phyloP scores from a whole-genome alignment of 352 stramenopile species.

The Phytophthora cajani region DNA sequence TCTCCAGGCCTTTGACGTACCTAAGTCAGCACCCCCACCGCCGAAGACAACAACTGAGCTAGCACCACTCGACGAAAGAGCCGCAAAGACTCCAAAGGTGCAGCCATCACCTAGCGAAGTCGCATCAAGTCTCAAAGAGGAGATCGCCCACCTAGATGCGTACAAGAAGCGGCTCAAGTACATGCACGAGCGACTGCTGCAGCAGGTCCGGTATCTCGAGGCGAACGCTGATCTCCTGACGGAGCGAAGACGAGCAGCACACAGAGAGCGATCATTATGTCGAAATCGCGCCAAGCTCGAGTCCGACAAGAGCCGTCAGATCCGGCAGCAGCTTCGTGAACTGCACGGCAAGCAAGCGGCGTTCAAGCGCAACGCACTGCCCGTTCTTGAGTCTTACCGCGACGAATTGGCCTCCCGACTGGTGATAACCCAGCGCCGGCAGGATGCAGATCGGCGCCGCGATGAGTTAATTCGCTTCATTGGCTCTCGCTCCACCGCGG shows the following conservation, averaged over 20 bases:
- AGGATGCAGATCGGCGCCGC: constrained; percentile 55
- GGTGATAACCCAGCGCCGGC: constrained; percentile 44
- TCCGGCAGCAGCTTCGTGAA: constrained; percentile 35
- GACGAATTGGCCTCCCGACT: constrained; percentile 56
- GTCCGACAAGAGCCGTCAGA: constrained; percentile 39
- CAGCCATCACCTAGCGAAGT: background rate
- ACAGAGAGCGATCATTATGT: constrained; percentile 43
- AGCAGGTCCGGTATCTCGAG: constrained; percentile 42
- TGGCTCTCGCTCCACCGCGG: constrained; percentile 24
- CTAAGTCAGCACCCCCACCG: background rate
- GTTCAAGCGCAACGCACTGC: constrained; percentile 39
- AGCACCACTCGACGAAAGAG: constrained; percentile 6
- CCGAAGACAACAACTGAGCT: constrained; percentile 10
- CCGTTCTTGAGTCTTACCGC: constrained; percentile 54
- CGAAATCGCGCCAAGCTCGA: constrained; percentile 47
- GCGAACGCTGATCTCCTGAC: constrained; percentile 47
- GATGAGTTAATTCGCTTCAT: constrained; percentile 61
- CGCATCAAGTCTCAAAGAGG: constrained; percentile 39
- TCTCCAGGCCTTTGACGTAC: constrained; percentile 36
- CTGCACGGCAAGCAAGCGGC: constrained; percentile 29
- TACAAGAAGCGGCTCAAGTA: constrained; percentile 66
- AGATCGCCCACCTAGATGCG: constrained; percentile 51
- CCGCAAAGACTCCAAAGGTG: constrained; percentile 10
- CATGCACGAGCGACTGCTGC: constrained; percentile 52
- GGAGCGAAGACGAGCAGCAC: constrained; percentile 30